Base-by-base conservation (phyloP, 257 asterid genomes). In the Fraxinus quadrangulata region DNA sequence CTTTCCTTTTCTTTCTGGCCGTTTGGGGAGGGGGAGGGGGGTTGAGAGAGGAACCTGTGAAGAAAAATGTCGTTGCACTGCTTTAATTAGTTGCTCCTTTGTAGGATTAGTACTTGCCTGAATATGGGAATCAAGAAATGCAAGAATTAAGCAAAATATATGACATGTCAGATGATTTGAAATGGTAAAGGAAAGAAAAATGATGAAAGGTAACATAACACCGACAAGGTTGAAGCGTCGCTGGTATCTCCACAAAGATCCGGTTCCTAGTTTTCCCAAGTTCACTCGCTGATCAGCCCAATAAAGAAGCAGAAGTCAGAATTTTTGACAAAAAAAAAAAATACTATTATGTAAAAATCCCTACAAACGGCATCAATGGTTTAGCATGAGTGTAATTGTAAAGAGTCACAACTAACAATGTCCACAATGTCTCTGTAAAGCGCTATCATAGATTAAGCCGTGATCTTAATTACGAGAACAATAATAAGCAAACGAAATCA, bases 231-330 rank as follows among this genome's bases (percentile, higher is more conserved):
- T 89, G 89, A 85, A 92, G 87, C 80, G 85, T 81, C 90, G 88
- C 85, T 90, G 90, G 77, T 94, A 94, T 87, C 97, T 92, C 96
- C 94, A 87, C 31, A 94, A 78, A 16, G 98, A 94, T 86, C 90
- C 88, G 67, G 90, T 92, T 82, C 96, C 96, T 23, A 94, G 88
- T 80, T 88, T 94, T 63, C 89, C 88, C 81, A 94, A 67, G 80
- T 88, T 89, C 54, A 89, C 87, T 77, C 91, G 85, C 92, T 88
- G 89, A 72, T 31, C 63, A 49, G 66, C 74, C 67, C 81, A 79
- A 82, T 66, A 73, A 72, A 79, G 33, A 45, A 13, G 51, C 42
- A 70, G n/a, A 75, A 23, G 45, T 75, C 56, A 77, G 67, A 28
- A 26, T 28, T 49, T 30, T 19, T 45, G 0, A 12, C 4, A 30